A percentile compares a stretch with the other conserved stretches of the same genome.
Evolutionary conservation across 345 rosid species (phyloP).

Genomic region (Ailanthus altissimus): DNA sequence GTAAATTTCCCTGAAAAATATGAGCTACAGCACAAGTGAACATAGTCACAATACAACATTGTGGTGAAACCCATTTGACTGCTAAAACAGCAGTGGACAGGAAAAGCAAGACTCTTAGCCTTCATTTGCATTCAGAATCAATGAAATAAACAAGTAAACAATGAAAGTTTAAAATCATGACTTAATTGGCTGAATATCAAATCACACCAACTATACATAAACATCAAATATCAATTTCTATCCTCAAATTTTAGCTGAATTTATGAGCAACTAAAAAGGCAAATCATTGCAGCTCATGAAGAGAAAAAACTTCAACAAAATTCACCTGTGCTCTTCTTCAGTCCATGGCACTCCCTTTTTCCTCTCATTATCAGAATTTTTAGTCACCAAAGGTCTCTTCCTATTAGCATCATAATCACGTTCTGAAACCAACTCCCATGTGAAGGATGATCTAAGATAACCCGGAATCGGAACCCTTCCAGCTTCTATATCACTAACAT

Average conservation of each 20-base stretch:
- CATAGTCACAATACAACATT: background rate
- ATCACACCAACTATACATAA: background rate
- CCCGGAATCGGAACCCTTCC: constrained; percentile 78
- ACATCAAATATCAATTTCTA: background rate
- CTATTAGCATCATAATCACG: constrained; percentile 46
- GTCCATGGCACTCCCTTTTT: constrained; percentile 99
- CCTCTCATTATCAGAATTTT: constrained; percentile 69
- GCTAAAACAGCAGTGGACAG: background rate
- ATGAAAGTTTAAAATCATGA: background rate
- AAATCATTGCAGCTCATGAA: background rate
- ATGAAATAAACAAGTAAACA: background rate
- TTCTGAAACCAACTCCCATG: constrained; percentile 32
- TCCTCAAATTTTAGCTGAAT: background rate
- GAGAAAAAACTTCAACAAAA: background rate
- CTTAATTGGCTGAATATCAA: background rate
- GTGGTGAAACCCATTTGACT: background rate
- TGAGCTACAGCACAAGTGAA: background rate
- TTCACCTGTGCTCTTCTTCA: constrained; percentile 91
- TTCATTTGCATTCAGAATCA: background rate
- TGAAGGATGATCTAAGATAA: constrained; percentile 50
- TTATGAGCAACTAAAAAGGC: background rate
- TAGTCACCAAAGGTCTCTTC: constrained; percentile 48
- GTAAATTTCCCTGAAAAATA: background rate
- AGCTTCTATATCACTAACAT: constrained; percentile 69
- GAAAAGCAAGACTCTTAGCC: background rate